phyloP scores from a whole-genome alignment of 352 stramenopile genomes.

The Aphanomyces stellatus region DNA sequence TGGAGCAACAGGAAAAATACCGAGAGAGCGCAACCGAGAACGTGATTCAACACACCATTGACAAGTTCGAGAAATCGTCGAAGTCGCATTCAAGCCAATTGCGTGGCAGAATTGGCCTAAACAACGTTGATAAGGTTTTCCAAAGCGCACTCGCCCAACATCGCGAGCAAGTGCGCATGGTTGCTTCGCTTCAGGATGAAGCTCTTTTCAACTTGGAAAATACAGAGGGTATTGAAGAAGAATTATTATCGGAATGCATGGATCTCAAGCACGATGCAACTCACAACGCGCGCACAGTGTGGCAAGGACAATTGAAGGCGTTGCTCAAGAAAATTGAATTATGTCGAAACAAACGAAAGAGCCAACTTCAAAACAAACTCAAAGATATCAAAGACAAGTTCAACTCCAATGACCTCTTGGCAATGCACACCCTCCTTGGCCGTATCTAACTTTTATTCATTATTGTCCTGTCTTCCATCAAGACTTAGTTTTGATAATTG shows the following conservation, averaged over 20 bases:
- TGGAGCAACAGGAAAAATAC: neutral
- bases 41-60: neutral
- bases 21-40: neutral
- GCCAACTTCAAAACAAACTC: slow-evolving; percentile 17
- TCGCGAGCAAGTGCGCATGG: neutral
- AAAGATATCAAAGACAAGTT: slow-evolving; percentile 17
- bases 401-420: slow-evolving; percentile 14
- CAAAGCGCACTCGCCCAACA: neutral
- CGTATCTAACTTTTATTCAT: slow-evolving; percentile 17
- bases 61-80: neutral
- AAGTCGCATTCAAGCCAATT: neutral
- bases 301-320: neutral
- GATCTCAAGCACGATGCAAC: neutral
- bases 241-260: neutral
- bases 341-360: neutral
- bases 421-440: slow-evolving; percentile 14
- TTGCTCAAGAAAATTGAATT: slow-evolving; percentile 1
- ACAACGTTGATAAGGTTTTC: neutral
- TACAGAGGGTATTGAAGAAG: neutral
- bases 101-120: neutral
- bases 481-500: too few relatives aligned
- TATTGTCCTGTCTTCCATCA: too few relatives aligned
- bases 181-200: neutral
- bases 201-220: neutral
- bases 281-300: neutral